Conservation (phyloP, 441 rosid species). For the Mallotus repandus region DNA sequence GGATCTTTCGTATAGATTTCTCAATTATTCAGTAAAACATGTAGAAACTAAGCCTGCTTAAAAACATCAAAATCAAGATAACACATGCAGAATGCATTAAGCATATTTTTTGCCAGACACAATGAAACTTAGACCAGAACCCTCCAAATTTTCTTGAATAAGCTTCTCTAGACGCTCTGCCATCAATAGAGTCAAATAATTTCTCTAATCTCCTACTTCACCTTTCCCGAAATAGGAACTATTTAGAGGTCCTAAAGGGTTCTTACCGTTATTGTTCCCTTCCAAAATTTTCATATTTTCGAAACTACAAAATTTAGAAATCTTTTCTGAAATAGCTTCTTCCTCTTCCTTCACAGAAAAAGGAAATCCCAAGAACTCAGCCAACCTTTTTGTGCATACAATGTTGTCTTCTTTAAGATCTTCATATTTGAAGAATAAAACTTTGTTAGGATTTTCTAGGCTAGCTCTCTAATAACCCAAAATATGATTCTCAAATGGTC, state of each 20-base stretch:
- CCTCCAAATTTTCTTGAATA: neutral
- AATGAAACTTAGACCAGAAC: neutral
- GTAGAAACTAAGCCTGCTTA: no score
- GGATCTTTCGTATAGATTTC: no score
- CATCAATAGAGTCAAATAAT: conserved; percentile 13
- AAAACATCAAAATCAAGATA: no score
- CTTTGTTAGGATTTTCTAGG: no score
- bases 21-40: no score
- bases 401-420: no score
- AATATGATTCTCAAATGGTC: conserved; percentile 29
- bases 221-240: neutral
- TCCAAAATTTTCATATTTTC: conserved; percentile 27
- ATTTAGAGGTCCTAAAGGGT: neutral
- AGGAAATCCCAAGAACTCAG: no score
- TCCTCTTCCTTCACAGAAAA: conserved; percentile 22
- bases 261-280: conserved; percentile 26
- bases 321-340: conserved; percentile 18
- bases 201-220: neutral
- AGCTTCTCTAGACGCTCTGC: neutral
- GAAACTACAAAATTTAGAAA: conserved; percentile 24
- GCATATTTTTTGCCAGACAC: neutral
- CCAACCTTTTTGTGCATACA: no score
- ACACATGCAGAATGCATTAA: no score
- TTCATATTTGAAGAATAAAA: no score
- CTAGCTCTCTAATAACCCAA: conserved; percentile 23